phyloP scores from a whole-genome alignment of 1,284 basidiomycete genomes.

The Psilocybe mexicana region DNA sequence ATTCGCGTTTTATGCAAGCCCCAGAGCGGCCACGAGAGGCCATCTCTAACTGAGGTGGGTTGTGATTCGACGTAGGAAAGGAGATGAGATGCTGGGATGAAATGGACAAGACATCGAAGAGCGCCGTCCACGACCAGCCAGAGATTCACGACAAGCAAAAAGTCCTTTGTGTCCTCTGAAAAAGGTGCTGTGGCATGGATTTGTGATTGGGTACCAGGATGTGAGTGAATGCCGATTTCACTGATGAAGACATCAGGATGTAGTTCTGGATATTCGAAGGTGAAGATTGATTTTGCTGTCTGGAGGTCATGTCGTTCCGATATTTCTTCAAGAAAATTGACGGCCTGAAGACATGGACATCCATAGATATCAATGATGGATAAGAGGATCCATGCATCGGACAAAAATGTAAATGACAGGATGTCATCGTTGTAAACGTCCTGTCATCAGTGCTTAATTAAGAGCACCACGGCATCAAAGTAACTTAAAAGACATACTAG shows the following conservation, averaged over 20 bases:
- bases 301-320: slow-evolving; percentile 29
- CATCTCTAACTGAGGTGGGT: slow-evolving; percentile 19
- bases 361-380: slow-evolving; percentile 21
- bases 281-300: slow-evolving; percentile 34
- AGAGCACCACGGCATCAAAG: background rate
- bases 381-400: slow-evolving; percentile 41
- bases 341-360: slow-evolving; percentile 23
- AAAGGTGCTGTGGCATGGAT: slow-evolving; percentile 47
- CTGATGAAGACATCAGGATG: slow-evolving; percentile 23
- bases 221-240: slow-evolving; percentile 51
- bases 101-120: slow-evolving; percentile 40
- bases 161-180: slow-evolving; percentile 41
- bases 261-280: slow-evolving; percentile 43
- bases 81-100: slow-evolving; percentile 49
- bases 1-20: slow-evolving; percentile 48
- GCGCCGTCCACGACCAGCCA: slow-evolving; percentile 31
- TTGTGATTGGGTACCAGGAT: slow-evolving; percentile 51
- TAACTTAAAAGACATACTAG: slow-evolving; percentile 40
- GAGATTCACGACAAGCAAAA: slow-evolving; percentile 50
- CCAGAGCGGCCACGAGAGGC: slow-evolving; percentile 54
- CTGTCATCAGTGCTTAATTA: slow-evolving; percentile 25
- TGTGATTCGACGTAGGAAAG: slow-evolving; percentile 30
- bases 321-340: slow-evolving; percentile 31
- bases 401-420: slow-evolving; percentile 48
- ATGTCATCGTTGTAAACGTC: slow-evolving; percentile 36